These are phyloP conservation scores for Ilex paraguariensis DNA, from an alignment of 305 asterid genomes.

Conservation along the genomic window DNA sequence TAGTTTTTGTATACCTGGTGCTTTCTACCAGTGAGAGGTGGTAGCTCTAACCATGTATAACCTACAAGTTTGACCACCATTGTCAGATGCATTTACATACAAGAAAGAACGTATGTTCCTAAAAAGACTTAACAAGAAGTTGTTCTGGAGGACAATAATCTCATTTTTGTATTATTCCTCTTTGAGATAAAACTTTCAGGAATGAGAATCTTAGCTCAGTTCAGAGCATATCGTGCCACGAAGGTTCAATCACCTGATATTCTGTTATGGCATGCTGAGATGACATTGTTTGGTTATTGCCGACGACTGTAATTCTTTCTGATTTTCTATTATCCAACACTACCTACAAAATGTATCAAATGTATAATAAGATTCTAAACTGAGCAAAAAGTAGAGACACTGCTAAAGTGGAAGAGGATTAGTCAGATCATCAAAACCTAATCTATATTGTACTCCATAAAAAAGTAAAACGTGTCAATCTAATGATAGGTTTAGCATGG, in stretches of 20 bases:
- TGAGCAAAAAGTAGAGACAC: no score
- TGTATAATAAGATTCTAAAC: not conserved
- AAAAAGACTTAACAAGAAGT: no score
- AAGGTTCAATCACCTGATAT: constrained; percentile 66
- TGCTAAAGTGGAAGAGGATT: no score
- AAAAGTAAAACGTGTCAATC: no score
- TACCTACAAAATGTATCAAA: constrained; percentile 37
- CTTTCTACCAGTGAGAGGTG: constrained; percentile 92
- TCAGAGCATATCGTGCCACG: constrained; percentile 48
- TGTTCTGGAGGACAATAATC: no score
- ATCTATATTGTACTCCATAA: no score
- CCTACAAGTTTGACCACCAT: constrained; percentile 41
- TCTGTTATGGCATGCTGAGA: constrained; percentile 79
- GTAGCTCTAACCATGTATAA: constrained; percentile 80
- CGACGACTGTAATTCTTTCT: constrained; percentile 14
- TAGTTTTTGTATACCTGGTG: constrained; percentile 41
- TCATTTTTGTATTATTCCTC: no score
- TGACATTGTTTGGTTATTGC: constrained; percentile 36
- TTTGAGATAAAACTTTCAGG: no score
- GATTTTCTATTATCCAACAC: constrained; percentile 77
- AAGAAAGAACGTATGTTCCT: no score
- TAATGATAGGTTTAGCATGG: no score
- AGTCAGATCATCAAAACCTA: no score
- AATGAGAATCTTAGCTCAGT: not conserved
- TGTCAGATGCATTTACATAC: no score